Percentiles rank a stretch among this genome's conserved stretches.
phyloP scores from a whole-genome alignment of 176 grass and related monocot genomes.

The Melocanna baccifera region DNA sequence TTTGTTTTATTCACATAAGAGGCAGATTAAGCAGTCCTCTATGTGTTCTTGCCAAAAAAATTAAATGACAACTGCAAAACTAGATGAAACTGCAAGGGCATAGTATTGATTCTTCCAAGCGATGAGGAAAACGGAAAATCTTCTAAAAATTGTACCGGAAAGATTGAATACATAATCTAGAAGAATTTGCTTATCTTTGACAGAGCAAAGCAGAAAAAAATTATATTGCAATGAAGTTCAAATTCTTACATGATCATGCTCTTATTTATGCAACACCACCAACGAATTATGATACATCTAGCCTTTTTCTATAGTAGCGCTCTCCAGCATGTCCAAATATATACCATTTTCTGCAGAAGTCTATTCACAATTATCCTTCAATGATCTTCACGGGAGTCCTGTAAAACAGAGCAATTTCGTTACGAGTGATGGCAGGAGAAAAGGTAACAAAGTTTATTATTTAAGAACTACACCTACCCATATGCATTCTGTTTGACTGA shows the following conservation, averaged over 20 bases:
- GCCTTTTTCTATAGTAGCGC: neutral
- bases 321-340: slow-evolving; percentile 20
- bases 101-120: neutral
- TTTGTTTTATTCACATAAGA: neutral
- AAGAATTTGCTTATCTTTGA: neutral
- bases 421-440: neutral
- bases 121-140: neutral
- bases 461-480: slow-evolving; percentile 45
- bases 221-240: slow-evolving; percentile 8
- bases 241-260: slow-evolving; percentile 28
- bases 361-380: slow-evolving; percentile 71
- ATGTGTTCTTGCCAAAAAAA: neutral
- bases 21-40: neutral
- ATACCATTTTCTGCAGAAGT: slow-evolving; percentile 19
- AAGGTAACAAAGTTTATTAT: neutral
- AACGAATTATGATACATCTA: slow-evolving; percentile 19
- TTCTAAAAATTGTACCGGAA: neutral
- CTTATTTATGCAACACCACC: neutral
- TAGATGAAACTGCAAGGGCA: neutral
- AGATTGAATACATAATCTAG: neutral
- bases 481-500: slow-evolving; percentile 75
- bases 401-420: slow-evolving; percentile 5
- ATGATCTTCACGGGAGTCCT: slow-evolving; percentile 82
- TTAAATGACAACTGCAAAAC: neutral
- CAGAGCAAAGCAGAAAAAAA: neutral